Conservation (phyloP, 805 yeast species). For the Spathaspora girioi region DNA sequence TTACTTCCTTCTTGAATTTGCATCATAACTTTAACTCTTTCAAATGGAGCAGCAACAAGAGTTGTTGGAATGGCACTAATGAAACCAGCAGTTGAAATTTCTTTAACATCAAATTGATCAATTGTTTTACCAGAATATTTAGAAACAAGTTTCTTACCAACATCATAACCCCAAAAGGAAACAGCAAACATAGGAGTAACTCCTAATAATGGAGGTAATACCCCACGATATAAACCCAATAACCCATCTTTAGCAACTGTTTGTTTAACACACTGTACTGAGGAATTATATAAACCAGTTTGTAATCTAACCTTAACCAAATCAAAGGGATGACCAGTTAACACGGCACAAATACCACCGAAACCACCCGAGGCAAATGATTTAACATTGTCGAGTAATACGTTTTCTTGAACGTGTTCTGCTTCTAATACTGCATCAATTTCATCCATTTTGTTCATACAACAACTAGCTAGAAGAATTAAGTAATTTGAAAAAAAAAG, state of each 20-base stretch:
- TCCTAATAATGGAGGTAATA: slow-evolving; percentile 89
- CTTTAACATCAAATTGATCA: slow-evolving; percentile 53
- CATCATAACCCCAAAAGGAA: slow-evolving; percentile 96
- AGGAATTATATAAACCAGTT: slow-evolving; percentile 65
- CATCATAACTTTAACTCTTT: slow-evolving; percentile 89
- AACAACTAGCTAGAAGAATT: not conserved
- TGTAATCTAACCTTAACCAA: slow-evolving; percentile 88
- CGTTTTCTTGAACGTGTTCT: slow-evolving; percentile 7
- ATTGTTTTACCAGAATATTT: slow-evolving; percentile 34
- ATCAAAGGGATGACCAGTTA: slow-evolving; percentile 97
- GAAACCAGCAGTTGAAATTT: slow-evolving; percentile 90
- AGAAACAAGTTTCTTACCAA: slow-evolving; percentile 76
- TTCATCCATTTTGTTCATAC: slow-evolving; percentile 33
- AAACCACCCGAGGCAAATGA: slow-evolving; percentile 92
- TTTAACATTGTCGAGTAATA: slow-evolving; percentile 70
- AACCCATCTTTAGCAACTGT: slow-evolving; percentile 75
- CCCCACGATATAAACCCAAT: slow-evolving; percentile 87
- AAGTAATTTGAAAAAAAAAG: not conserved
- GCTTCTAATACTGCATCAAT: slow-evolving; percentile 30
- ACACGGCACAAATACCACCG: slow-evolving; percentile 93
- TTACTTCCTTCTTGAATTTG: slow-evolving; percentile 60
- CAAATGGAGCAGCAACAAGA: slow-evolving; percentile 95
- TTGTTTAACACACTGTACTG: slow-evolving; percentile 63
- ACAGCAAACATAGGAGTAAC: slow-evolving; percentile 99
- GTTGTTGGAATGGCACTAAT: slow-evolving; percentile 94